Evolutionary conservation across 371 early-diverging fungal species (phyloP).

Genomic region (Mucor irregularis): DNA sequence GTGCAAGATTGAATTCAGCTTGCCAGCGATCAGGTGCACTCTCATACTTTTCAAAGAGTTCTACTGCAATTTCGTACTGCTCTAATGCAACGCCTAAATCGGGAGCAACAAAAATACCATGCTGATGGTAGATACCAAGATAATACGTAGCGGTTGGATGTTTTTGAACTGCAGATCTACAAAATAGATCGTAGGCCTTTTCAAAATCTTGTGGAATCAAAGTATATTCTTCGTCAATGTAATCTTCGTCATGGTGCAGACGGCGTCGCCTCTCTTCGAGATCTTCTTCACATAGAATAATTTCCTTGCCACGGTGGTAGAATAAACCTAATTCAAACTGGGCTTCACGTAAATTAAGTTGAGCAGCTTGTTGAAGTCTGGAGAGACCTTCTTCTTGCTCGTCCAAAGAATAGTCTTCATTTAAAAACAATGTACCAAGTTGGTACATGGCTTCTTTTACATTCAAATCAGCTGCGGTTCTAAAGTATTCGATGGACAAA

Average conservation of each 20-base stretch:
- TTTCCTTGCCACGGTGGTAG: constrained; percentile 33
- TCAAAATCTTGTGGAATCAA: constrained; percentile 37
- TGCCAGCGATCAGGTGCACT: constrained; percentile 32
- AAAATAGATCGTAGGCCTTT: constrained; percentile 40
- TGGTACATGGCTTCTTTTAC: constrained; percentile 42
- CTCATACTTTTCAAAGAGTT: constrained; percentile 14
- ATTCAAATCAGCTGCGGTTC: constrained; percentile 35
- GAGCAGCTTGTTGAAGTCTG: constrained; percentile 28
- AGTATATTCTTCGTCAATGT: constrained; percentile 13
- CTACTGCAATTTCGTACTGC: constrained; percentile 34
- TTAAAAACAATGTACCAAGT: constrained; percentile 30
- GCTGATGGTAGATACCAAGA: constrained; percentile 42
- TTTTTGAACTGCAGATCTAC: constrained; percentile 34
- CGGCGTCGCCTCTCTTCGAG: constrained; percentile 5
- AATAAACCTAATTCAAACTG: constrained; percentile 38
- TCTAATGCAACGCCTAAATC: constrained; percentile 25
- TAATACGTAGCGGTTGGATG: constrained; percentile 40
- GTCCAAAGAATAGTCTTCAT: constrained; percentile 14
- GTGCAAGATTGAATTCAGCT: constrained; percentile 42
- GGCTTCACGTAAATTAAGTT: constrained; percentile 31
- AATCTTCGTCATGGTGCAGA: neutral
- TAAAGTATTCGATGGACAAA: constrained; percentile 30
- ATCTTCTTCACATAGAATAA: neutral
- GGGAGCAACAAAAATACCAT: constrained; percentile 39
- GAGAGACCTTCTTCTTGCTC: constrained; percentile 32